A percentile compares a stretch with the other conserved stretches of the same genome.
Conservation (phyloP, 2,329 filamentous ascomycete species). For the Cercospora sesami region DNA sequence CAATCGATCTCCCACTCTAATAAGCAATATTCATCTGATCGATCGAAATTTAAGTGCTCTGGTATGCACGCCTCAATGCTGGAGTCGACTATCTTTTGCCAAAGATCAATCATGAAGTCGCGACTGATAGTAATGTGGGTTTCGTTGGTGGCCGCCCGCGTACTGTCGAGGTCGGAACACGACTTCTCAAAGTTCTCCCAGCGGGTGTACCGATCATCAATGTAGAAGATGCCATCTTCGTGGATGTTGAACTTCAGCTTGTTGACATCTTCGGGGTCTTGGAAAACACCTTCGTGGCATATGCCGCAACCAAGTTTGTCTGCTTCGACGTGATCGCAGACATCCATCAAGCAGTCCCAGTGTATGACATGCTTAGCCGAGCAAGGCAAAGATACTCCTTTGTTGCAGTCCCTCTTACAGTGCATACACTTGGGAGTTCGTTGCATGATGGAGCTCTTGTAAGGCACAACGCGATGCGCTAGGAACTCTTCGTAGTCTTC, state of each 20-base stretch:
- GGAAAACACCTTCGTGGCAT: slow-evolving; percentile 9
- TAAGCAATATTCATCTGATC: slow-evolving; percentile 3
- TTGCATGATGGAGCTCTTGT: not conserved
- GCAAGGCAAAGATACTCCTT: slow-evolving; percentile 9
- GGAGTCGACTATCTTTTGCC: slow-evolving; percentile 1
- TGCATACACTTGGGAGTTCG: not conserved
- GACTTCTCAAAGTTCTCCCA: slow-evolving; percentile 24
- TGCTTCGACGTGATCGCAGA: not conserved
- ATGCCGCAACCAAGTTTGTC: not conserved
- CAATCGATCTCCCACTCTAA: not conserved
- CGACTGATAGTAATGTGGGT: slow-evolving; percentile 4
- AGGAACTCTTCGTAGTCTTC: not conserved
- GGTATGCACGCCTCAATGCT: slow-evolving; percentile 1
- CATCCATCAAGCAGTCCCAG: not conserved
- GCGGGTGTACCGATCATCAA: slow-evolving; percentile 19
- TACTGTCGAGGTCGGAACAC: slow-evolving; percentile 22
- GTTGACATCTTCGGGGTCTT: not conserved
- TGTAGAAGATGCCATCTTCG: slow-evolving; percentile 8
- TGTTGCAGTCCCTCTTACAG: not conserved
- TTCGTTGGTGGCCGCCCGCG: not conserved
- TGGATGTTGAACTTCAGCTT: slow-evolving; percentile 8
- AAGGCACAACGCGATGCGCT: not conserved
- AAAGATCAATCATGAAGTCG: slow-evolving; percentile 8
- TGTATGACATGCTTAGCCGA: slow-evolving; percentile 8
- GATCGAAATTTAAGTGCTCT: not conserved